These are phyloP conservation scores for Chimonanthus praecox DNA, from an alignment of 164 flowering plant species.

Conservation along the genomic window DNA sequence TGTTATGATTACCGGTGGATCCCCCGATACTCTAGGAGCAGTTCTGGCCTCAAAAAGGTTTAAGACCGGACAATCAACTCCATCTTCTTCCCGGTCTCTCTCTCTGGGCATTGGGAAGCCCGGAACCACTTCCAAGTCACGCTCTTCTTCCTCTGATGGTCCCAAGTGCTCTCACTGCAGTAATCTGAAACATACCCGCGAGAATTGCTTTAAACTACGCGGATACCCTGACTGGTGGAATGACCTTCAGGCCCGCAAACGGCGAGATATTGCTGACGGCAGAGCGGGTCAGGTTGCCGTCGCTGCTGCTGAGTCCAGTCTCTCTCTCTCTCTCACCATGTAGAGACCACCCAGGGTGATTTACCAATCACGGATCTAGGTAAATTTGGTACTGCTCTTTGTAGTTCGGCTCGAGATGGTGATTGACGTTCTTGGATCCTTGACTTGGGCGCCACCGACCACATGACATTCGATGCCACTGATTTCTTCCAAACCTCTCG, in stretches of 20 bases:
- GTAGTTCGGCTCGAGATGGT: neutral
- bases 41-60: too few relatives aligned
- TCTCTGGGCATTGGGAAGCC: too few relatives aligned
- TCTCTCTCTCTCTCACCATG: neutral
- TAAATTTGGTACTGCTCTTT: neutral
- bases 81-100: too few relatives aligned
- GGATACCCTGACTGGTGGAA: neutral
- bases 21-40: too few relatives aligned
- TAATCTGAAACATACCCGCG: neutral
- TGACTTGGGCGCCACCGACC: constrained; percentile 4
- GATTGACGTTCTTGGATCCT: neutral
- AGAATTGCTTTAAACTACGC: neutral
- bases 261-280: neutral
- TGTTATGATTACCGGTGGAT: too few relatives aligned
- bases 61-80: too few relatives aligned
- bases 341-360: too few relatives aligned
- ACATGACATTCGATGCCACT: constrained; percentile 2
- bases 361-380: neutral
- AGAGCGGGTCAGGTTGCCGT: neutral
- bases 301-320: neutral
- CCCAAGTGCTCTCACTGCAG: neutral
- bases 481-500: neutral
- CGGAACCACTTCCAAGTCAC: too few relatives aligned
- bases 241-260: neutral
- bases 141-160: neutral